Percentiles rank a stretch among this genome's conserved stretches.
These are phyloP conservation scores for Puccinellia tenuiflora DNA, from an alignment of 176 grass and related monocot genomes.

Conservation along the genomic window DNA sequence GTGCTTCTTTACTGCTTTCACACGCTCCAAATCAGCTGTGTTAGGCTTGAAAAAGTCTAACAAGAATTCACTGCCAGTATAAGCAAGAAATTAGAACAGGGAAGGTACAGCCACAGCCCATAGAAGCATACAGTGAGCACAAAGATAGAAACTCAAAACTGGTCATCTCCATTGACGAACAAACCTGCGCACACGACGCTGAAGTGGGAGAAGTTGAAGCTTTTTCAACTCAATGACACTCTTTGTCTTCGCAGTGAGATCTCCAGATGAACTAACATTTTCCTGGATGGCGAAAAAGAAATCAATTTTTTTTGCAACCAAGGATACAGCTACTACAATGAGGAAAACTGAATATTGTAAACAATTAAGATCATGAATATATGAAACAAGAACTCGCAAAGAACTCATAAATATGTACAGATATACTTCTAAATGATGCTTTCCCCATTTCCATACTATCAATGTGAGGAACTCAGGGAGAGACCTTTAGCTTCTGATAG, in stretches of 20 bases:
- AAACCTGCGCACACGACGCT: conserved; percentile 82
- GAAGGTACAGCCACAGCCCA: not conserved
- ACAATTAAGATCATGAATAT: not conserved
- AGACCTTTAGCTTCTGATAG: conserved; percentile 85
- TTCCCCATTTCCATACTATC: not conserved
- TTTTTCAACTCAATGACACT: conserved; percentile 98
- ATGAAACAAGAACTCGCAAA: conserved; percentile 12
- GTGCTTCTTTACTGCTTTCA: conserved; percentile 87
- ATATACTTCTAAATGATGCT: not conserved
- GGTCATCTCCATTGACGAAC: not conserved
- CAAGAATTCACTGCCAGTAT: conserved; percentile 84
- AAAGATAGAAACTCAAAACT: not conserved
- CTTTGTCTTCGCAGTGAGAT: conserved; percentile 92
- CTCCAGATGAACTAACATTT: conserved; percentile 86
- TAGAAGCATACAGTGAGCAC: not conserved
- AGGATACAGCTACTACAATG: not conserved
- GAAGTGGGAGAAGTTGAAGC: conserved; percentile 94
- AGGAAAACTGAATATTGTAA: not conserved
- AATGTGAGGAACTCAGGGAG: not conserved
- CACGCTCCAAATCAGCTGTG: conserved; percentile 63
- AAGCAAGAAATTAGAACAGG: conserved; percentile 25
- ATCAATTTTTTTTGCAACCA: conserved; percentile 3
- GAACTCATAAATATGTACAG: conserved; percentile 8
- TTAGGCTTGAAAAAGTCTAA: conserved; percentile 91
- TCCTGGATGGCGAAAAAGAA: conserved; percentile 47